Evolutionary conservation across 202 grass and related monocot genomes (phyloP).

Genomic region (Schoenoplectus triqueter): DNA sequence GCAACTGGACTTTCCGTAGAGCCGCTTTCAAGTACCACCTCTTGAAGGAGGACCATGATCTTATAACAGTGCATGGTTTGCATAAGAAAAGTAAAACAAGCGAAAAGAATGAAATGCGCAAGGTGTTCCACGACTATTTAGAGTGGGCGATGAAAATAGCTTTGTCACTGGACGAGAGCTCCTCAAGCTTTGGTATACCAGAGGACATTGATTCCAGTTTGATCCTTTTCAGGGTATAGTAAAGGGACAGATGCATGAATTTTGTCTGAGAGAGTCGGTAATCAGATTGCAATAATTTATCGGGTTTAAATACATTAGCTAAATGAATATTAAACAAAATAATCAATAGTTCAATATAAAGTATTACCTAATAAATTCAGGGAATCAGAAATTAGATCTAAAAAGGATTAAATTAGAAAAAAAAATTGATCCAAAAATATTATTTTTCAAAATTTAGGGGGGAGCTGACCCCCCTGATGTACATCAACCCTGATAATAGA

Average conservation of each 20-base stretch:
- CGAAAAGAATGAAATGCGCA: slow-evolving; percentile 16
- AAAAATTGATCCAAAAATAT: too few species aligned
- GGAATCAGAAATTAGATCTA: too few species aligned
- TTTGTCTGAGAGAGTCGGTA: too few species aligned
- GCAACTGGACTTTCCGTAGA: slow-evolving; percentile 61
- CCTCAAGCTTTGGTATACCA: slow-evolving; percentile 36
- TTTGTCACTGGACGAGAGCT: slow-evolving; percentile 42
- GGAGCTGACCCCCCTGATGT: too few species aligned
- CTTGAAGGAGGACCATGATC: slow-evolving; percentile 44
- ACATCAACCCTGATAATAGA: too few species aligned
- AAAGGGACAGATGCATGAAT: neutral
- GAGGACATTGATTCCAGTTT: slow-evolving; percentile 50
- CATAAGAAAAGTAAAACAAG: neutral
- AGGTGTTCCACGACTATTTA: slow-evolving; percentile 52
- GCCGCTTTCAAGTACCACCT: slow-evolving; percentile 46
- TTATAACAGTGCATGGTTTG: neutral
- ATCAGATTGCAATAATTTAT: too few species aligned
- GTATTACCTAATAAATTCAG: too few species aligned
- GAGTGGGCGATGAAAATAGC: slow-evolving; percentile 52
- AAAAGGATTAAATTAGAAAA: too few species aligned
- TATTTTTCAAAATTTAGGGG: too few species aligned
- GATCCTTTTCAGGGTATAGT: slow-evolving; percentile 59
- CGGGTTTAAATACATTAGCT: too few species aligned
- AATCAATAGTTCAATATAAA: too few species aligned
- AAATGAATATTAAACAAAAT: too few species aligned